Evolutionary conservation across 2,329 filamentous ascomycete genomes (phyloP), one percentile per base, ranked within the genome.

Genomic region (Fonsecaea pugnacius): DNA sequence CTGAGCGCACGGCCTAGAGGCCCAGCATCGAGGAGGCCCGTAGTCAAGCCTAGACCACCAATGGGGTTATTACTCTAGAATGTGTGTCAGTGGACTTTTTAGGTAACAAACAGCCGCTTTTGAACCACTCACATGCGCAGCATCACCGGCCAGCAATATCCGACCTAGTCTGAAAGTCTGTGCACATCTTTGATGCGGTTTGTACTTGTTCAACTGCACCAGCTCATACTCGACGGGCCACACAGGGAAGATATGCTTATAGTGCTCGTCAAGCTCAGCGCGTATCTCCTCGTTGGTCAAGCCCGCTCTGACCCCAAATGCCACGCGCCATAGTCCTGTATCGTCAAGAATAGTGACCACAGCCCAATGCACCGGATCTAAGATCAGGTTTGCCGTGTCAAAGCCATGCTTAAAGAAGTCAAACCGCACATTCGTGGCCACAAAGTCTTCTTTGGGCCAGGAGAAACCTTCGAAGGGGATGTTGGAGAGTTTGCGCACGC

Each of bases 241-340:
- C 12, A 60, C 61, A 21, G 72, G 70, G 1, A 73, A 62, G 6
- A 75, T 70, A 1, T 61, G 63, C 4, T 61, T 58, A 5, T 66
- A 62, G 27, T 66, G 66, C 43, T 68, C 60, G 46, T 66, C 61
- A 10, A 68, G 32, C 35, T 68, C 66, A 3, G 65, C 63, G 6
- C 58, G 21, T n/a, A 78, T 75, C 16, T 77, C 72, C 2, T 70
- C 67, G 36, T 65, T 67, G 4, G 70, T 73, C 14, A 74, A 59
- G 1, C 70, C 73, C 0, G 68, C 65, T 1, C 75, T 69, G 14
- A 77, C 75, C 5, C 78, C 78, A 55, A 79, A 80, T 5, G 74
- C 76, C 1, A 79, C 75, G 27, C 79, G 71, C 78, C 79, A 81
- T 3, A 80, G 63, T 0, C 75, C 63, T 4, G 60, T 66, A 18